Percentiles rank a stretch among this genome's conserved stretches.
phyloP scores from a whole-genome alignment of 2,329 filamentous ascomycete species.

The Raffaelea ambrosiae region DNA sequence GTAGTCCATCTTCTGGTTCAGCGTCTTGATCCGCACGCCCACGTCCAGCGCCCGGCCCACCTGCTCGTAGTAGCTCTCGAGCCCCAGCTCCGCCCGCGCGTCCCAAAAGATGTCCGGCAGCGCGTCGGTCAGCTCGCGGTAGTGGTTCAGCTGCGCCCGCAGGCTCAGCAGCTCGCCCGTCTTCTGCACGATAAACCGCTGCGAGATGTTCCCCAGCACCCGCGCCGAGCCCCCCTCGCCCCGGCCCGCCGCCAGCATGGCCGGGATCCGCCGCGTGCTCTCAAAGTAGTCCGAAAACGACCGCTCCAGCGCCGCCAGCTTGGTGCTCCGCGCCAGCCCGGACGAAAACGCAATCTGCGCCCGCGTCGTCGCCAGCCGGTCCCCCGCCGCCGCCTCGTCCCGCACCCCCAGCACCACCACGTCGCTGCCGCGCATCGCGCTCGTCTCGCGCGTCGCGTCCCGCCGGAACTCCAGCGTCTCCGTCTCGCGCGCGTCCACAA shows the following conservation, averaged over 20 bases:
- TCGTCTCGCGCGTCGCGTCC: constrained; percentile 64
- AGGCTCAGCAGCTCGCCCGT: constrained; percentile 87
- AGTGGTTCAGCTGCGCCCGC: constrained; percentile 88
- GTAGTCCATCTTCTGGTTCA: constrained; percentile 98
- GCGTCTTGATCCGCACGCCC: constrained; percentile 75
- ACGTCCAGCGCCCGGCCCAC: constrained; percentile 87
- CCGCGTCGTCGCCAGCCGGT: constrained; percentile 54
- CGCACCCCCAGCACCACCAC: constrained; percentile 83
- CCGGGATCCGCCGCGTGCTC: constrained; percentile 74
- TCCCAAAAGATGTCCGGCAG: constrained; percentile 98
- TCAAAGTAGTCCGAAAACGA: constrained; percentile 78
- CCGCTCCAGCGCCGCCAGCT: constrained; percentile 84
- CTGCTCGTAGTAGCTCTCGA: constrained; percentile 93
- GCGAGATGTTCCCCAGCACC: constrained; percentile 40
- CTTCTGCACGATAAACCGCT: constrained; percentile 80
- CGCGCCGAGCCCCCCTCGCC: constrained; percentile 1
- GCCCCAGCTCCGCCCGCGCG: constrained; percentile 72
- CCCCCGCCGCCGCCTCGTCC: constrained; percentile 34
- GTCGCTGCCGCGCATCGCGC: constrained; percentile 78
- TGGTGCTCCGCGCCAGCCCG: constrained; percentile 84
- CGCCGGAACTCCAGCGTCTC: constrained; percentile 85
- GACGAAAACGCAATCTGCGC: constrained; percentile 97
- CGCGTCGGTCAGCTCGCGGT: constrained; percentile 91
- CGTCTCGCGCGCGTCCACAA: constrained; percentile 64
- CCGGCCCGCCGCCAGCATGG: constrained; percentile 57